Percentiles rank a stretch among this genome's conserved stretches.
These are phyloP conservation scores for Oenanthe javanica DNA, from an alignment of 140 eudicot species.

Conservation along the genomic window DNA sequence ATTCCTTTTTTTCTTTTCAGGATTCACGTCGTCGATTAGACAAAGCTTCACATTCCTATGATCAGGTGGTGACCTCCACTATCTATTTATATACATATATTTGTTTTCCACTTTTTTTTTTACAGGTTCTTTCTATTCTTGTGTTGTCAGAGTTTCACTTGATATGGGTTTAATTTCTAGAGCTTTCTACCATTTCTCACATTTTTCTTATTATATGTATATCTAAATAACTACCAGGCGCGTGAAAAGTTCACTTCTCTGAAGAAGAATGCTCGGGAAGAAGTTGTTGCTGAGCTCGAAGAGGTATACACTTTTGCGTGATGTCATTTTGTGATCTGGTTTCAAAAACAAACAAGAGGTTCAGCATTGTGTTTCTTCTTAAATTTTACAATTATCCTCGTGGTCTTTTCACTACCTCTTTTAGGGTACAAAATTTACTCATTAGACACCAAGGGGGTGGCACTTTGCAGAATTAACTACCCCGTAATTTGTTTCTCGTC, in stretches of 20 bases:
- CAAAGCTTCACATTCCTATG: conserved; percentile 71
- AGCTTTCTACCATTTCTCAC: neutral
- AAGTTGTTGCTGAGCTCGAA: conserved; percentile 81
- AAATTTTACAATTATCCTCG: neutral
- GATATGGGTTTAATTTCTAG: neutral
- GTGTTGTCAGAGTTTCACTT: neutral
- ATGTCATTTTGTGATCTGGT: neutral
- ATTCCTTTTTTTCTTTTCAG: conserved; percentile 25
- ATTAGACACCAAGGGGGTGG: neutral
- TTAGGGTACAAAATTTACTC: neutral
- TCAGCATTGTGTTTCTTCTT: neutral
- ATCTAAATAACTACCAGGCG: conserved; percentile 44
- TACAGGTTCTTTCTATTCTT: neutral
- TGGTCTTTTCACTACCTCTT: neutral
- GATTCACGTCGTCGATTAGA: conserved; percentile 88
- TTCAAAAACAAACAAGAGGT: neutral
- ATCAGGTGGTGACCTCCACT: conserved; percentile 47
- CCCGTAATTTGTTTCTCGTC: neutral
- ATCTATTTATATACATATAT: neutral
- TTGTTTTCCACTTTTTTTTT: too few species aligned
- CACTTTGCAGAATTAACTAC: neutral
- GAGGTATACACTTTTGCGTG: conserved; percentile 51
- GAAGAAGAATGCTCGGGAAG: conserved; percentile 88
- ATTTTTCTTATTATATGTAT: neutral
- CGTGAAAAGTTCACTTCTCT: conserved; percentile 83